Percentiles rank a stretch among this genome's conserved stretches.
These are phyloP conservation scores for Lepidium didymum DNA, from an alignment of 345 rosid species.

Conservation along the genomic window DNA sequence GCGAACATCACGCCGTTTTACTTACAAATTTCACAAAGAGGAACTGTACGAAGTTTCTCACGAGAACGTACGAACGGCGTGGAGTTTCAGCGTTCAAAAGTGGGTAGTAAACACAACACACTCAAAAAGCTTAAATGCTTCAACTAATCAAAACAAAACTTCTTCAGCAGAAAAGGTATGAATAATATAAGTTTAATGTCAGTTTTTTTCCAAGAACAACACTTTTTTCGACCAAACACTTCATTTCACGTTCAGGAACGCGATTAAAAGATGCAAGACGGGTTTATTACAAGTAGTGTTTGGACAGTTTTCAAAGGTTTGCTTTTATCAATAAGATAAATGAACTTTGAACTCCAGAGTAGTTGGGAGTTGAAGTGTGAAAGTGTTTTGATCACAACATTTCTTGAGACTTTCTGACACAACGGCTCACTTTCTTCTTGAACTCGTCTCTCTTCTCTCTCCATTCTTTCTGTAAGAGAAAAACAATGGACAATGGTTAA, in stretches of 20 bases:
- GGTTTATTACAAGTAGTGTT: conserved; percentile 22
- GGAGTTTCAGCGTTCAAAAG: background rate
- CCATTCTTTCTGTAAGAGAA: conserved; percentile 55
- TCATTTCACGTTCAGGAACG: conserved; percentile 11
- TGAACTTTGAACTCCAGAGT: conserved; percentile 3
- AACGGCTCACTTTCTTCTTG: conserved; percentile 65
- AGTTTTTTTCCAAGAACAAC: background rate
- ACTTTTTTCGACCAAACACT: conserved; percentile 24
- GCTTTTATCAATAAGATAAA: background rate
- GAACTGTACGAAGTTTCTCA: conserved; percentile 2
- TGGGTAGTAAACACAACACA: background rate
- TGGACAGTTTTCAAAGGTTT: conserved; percentile 3
- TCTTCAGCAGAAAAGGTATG: conserved; percentile 3
- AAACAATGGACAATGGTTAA: background rate
- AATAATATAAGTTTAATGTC: background rate
- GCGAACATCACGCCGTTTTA: background rate
- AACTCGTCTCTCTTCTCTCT: conserved; percentile 62
- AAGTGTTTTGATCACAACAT: conserved; percentile 34
- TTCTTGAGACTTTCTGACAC: conserved; percentile 63
- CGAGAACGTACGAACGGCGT: background rate
- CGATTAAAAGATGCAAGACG: conserved; percentile 16
- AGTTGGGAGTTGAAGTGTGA: background rate
- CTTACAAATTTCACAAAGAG: background rate
- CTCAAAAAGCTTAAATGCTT: background rate
- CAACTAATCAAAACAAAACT: background rate